A percentile compares a stretch with the other conserved stretches of the same genome.
phyloP scores from a whole-genome alignment of 495 filamentous ascomycete species.

The Barbatosphaeria neglecta region DNA sequence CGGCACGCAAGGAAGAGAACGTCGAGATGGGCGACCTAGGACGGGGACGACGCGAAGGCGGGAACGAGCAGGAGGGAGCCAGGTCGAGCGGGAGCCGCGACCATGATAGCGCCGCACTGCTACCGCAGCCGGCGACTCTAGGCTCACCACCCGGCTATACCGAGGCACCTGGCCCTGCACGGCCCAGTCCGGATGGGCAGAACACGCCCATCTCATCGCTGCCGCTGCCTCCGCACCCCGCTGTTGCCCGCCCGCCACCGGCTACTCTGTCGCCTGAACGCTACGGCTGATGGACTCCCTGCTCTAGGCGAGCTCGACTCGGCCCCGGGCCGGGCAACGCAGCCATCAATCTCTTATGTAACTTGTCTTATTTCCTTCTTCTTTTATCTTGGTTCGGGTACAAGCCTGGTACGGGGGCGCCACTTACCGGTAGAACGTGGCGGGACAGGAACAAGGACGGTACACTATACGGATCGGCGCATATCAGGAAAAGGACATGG shows the following conservation, averaged over 20 bases:
- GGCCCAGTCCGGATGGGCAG: too few relatives aligned
- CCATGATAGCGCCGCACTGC: background rate
- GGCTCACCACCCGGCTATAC: background rate
- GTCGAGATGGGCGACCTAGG: background rate
- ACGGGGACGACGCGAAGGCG: constrained; percentile 1
- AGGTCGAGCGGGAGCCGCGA: background rate
- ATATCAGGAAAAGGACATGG: too few relatives aligned
- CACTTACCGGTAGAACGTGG: too few relatives aligned
- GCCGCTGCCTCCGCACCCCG: background rate
- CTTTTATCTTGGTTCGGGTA: too few relatives aligned
- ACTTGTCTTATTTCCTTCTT: too few relatives aligned
- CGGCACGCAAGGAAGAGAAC: background rate
- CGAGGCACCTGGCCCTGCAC: background rate
- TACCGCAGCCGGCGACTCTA: background rate
- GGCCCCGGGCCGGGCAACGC: too few relatives aligned
- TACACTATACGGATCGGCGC: too few relatives aligned
- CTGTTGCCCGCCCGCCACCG: background rate
- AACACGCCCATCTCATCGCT: background rate
- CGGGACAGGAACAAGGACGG: too few relatives aligned
- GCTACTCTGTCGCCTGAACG: background rate
- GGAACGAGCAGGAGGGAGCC: constrained; percentile 13
- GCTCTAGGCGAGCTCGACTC: too few relatives aligned
- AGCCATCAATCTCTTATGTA: too few relatives aligned
- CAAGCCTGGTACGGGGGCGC: too few relatives aligned
- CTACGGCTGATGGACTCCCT: too few relatives aligned